Percentiles rank a stretch among this genome's conserved stretches.
Evolutionary conservation across 2,329 filamentous ascomycete species (phyloP).

Genomic region (Monosporascus sp.): DNA sequence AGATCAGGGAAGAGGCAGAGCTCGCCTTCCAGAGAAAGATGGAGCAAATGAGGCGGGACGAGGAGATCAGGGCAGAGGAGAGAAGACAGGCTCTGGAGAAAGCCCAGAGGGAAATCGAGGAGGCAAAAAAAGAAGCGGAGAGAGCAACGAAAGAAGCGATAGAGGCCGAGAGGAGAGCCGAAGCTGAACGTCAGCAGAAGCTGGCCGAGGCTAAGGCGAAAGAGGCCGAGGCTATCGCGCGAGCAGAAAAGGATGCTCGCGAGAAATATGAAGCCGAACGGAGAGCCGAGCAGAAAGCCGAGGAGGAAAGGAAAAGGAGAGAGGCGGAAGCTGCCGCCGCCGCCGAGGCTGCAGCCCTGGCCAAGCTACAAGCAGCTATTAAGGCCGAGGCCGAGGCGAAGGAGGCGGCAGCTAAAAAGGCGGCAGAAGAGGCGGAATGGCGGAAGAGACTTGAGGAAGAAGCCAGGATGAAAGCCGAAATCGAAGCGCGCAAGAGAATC

Average conservation of each 20-base stretch:
- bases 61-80: conserved; percentile 28
- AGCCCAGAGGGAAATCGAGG: conserved; percentile 40
- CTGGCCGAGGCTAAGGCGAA: conserved; percentile 29
- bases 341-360: conserved; percentile 43
- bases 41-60: conserved; percentile 34
- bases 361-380: conserved; percentile 36
- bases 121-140: conserved; percentile 42
- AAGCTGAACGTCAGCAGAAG: conserved; percentile 28
- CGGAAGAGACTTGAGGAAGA: conserved; percentile 44
- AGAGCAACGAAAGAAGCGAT: conserved; percentile 35
- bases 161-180: conserved; percentile 32
- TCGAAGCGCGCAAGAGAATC: conserved; percentile 40
- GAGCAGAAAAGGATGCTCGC: conserved; percentile 29
- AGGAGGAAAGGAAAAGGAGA: conserved; percentile 20
- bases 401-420: conserved; percentile 31
- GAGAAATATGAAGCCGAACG: conserved; percentile 27
- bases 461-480: conserved; percentile 29
- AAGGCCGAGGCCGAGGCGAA: conserved; percentile 40
- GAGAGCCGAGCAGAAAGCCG: conserved; percentile 23
- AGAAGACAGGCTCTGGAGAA: conserved; percentile 38
- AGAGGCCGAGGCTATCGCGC: conserved; percentile 29
- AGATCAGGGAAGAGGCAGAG: conserved; percentile 42
- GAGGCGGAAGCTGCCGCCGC: conserved; percentile 31
- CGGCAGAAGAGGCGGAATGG: conserved; percentile 32
- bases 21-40: conserved; percentile 35